Evolutionary conservation across 1,284 basidiomycete genomes (phyloP).

Genomic region (Stygiomarasmius scandens): DNA sequence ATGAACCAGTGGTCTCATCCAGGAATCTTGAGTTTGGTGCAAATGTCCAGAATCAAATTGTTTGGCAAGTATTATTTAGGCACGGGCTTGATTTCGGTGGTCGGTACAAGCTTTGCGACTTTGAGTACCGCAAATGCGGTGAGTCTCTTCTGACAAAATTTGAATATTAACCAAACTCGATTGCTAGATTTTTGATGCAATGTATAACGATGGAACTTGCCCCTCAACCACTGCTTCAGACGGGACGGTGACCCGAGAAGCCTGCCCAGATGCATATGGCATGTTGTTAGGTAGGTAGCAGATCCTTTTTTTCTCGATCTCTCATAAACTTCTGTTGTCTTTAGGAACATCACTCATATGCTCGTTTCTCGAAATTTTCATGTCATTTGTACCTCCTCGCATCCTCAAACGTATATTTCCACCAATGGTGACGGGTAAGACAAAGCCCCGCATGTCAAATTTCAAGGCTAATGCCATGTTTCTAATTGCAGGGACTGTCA

Average conservation of each 20-base stretch:
- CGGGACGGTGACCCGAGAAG: slow-evolving; percentile 58
- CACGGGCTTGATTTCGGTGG: slow-evolving; percentile 80
- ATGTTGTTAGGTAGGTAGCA: slow-evolving; percentile 61
- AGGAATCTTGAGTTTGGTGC: slow-evolving; percentile 75
- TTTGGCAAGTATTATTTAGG: slow-evolving; percentile 69
- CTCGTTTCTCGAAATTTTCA: slow-evolving; percentile 77
- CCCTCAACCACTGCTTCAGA: slow-evolving; percentile 58
- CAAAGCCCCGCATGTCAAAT: neutral
- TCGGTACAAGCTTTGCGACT: slow-evolving; percentile 83
- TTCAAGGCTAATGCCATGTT: no score
- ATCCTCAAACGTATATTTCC: slow-evolving; percentile 74
- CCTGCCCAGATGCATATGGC: slow-evolving; percentile 84
- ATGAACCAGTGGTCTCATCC: no score
- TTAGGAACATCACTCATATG: slow-evolving; percentile 77
- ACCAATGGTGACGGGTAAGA: slow-evolving; percentile 74
- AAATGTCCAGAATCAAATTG: slow-evolving; percentile 70
- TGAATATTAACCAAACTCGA: neutral
- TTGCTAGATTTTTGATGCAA: slow-evolving; percentile 58
- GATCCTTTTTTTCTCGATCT: neutral
- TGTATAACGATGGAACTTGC: slow-evolving; percentile 83
- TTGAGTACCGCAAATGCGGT: slow-evolving; percentile 76
- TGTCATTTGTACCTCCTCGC: slow-evolving; percentile 73
- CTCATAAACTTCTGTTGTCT: neutral
- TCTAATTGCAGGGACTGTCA: slow-evolving; percentile 56
- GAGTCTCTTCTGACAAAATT: slow-evolving; percentile 22